Percentiles rank a stretch among this genome's conserved stretches.
Evolutionary conservation across 768 basidiomycete species (phyloP).

Genomic region (Lactarius hatsudake): DNA sequence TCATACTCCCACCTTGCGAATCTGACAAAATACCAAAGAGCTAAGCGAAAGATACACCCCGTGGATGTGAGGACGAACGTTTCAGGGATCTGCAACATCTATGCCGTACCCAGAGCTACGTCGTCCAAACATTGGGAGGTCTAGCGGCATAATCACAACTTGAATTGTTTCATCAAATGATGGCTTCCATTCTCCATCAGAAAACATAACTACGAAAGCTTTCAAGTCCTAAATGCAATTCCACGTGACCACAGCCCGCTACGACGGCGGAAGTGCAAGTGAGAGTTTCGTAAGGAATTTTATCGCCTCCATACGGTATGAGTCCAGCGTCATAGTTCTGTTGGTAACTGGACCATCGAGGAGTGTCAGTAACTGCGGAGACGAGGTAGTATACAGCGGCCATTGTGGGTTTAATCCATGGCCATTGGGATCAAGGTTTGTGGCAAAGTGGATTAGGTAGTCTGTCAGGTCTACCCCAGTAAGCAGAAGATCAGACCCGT

Average conservation of each 20-base stretch:
- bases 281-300: constrained; percentile 10
- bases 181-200: neutral
- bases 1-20: no score
- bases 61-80: neutral
- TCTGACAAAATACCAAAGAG: no score
- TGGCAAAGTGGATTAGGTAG: constrained; percentile 30
- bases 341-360: constrained; percentile 6
- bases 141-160: no score
- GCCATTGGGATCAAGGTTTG: constrained; percentile 33
- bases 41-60: neutral
- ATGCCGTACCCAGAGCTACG: neutral
- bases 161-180: neutral
- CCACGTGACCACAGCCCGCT: neutral
- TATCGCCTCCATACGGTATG: constrained; percentile 22
- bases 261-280: neutral
- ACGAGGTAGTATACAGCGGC: constrained; percentile 19
- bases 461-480: constrained; percentile 17
- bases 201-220: neutral
- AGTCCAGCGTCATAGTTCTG: constrained; percentile 25
- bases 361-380: constrained; percentile 21
- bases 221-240: neutral
- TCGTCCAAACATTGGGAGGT: no score
- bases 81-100: neutral
- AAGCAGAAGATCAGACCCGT: constrained; percentile 15
- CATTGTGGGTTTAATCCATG: constrained; percentile 12